Conservation (phyloP, 2,329 filamentous ascomycete species). For the Colletotrichum eleusines region DNA sequence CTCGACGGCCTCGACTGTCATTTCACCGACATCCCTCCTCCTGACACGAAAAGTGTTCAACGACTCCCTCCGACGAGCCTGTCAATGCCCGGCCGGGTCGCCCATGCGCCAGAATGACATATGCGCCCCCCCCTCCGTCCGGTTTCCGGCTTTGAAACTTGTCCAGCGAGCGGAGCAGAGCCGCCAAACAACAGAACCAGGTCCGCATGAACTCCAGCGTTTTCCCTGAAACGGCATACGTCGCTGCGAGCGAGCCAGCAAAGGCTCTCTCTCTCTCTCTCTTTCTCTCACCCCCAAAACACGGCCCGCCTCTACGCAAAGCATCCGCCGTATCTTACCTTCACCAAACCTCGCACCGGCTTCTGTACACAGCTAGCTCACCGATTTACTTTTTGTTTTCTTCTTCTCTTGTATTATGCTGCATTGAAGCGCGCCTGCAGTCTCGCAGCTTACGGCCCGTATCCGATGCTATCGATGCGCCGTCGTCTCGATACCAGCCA, state of each 20-base stretch:
- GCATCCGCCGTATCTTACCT: conserved; percentile 21
- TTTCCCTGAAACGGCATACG: conserved; percentile 31
- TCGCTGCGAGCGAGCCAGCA: conserved; percentile 33
- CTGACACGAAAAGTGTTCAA: too few relatives aligned
- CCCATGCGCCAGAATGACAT: too few relatives aligned
- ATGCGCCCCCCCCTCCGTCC: conserved; percentile 10
- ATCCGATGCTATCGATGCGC: conserved; percentile 12
- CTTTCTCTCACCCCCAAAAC: conserved; percentile 1
- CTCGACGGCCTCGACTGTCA: conserved; percentile 37
- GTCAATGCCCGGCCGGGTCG: too few relatives aligned
- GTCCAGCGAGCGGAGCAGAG: conserved; percentile 15
- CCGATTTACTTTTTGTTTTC: neutral
- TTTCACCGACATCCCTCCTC: too few relatives aligned
- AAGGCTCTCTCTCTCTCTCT: conserved; percentile 21
- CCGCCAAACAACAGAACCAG: neutral
- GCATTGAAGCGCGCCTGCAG: neutral
- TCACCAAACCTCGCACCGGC: conserved; percentile 19
- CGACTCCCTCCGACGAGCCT: too few relatives aligned
- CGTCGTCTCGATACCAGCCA: conserved; percentile 22
- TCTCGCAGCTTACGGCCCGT: conserved; percentile 1
- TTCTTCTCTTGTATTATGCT: conserved; percentile 24
- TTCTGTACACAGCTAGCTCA: conserved; percentile 19
- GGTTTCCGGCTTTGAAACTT: conserved; percentile 31
- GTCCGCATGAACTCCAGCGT: conserved; percentile 32
- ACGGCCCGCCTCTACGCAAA: conserved; percentile 21